Percentiles rank a stretch among this genome's conserved stretches.
These are phyloP conservation scores for Arachnomyces sp. DNA, from an alignment of 2,329 filamentous ascomycete species.

Conservation along the genomic window DNA sequence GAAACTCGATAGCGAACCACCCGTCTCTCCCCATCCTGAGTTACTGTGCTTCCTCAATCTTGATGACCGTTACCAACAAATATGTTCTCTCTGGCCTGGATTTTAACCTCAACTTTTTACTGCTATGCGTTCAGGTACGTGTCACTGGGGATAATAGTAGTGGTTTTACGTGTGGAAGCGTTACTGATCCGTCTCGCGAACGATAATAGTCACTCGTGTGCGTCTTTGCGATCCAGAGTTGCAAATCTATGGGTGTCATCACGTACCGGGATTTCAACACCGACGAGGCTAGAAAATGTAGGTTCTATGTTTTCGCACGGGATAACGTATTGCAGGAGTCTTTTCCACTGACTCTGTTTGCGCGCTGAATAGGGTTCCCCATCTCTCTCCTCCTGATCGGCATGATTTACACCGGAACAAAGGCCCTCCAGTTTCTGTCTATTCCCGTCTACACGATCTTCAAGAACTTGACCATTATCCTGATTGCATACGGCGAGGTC, in stretches of 20 bases:
- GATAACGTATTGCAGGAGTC: neutral
- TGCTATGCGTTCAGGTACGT: slow-evolving; percentile 82
- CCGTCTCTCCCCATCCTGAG: slow-evolving; percentile 73
- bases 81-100: slow-evolving; percentile 84
- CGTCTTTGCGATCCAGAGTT: slow-evolving; percentile 71
- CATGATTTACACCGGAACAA: slow-evolving; percentile 98
- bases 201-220: slow-evolving; percentile 71
- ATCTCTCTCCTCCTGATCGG: slow-evolving; percentile 91
- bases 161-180: neutral
- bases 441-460: slow-evolving; percentile 99
- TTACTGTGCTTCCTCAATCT: slow-evolving; percentile 93
- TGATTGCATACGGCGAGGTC: slow-evolving; percentile 97
- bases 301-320: slow-evolving; percentile 24
- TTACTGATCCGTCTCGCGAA: neutral
- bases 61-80: slow-evolving; percentile 99
- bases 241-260: slow-evolving; percentile 76
- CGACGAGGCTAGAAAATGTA: slow-evolving; percentile 90
- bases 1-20: slow-evolving; percentile 58
- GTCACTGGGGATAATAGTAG: neutral
- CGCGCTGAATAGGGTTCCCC: slow-evolving; percentile 68
- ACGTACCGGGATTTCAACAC: slow-evolving; percentile 75
- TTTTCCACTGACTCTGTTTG: neutral
- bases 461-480: slow-evolving; percentile 98
- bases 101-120: slow-evolving; percentile 96
- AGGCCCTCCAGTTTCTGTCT: slow-evolving; percentile 90